A percentile compares a stretch with the other conserved stretches of the same genome.
These are phyloP conservation scores for Pichia heedii DNA, from an alignment of 805 yeast genomes.

Conservation along the genomic window DNA sequence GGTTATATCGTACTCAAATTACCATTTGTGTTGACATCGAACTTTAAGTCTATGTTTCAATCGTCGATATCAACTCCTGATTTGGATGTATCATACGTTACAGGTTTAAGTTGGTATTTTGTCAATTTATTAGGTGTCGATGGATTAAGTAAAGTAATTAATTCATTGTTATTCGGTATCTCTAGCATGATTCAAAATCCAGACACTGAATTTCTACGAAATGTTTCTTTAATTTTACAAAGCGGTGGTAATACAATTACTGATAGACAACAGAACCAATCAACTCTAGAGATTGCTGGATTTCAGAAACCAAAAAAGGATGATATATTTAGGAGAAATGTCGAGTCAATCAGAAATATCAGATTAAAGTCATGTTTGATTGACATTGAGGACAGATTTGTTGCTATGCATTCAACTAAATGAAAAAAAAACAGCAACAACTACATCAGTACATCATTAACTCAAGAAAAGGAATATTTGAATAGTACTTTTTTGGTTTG, in stretches of 20 bases:
- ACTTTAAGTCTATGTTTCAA: constrained; percentile 90
- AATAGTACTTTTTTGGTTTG: too few relatives aligned
- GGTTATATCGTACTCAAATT: constrained; percentile 82
- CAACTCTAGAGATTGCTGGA: constrained; percentile 8
- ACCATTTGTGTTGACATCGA: constrained; percentile 85
- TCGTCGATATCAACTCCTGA: constrained; percentile 77
- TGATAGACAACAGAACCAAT: background rate
- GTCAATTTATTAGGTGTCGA: constrained; percentile 77
- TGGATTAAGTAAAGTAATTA: constrained; percentile 46
- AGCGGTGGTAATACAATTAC: constrained; percentile 6
- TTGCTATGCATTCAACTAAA: background rate
- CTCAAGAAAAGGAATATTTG: too few relatives aligned
- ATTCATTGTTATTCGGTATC: constrained; percentile 50
- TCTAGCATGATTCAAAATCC: constrained; percentile 34
- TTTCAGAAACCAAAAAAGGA: constrained; percentile 45
- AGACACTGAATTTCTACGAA: constrained; percentile 3
- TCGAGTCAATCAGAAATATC: background rate
- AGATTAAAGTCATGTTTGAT: constrained; percentile 34
- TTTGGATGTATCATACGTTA: constrained; percentile 84
- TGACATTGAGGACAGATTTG: constrained; percentile 53
- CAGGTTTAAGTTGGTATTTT: constrained; percentile 93
- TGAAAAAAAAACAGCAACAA: too few relatives aligned
- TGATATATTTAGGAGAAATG: constrained; percentile 56
- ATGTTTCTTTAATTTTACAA: constrained; percentile 1
- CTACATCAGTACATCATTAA: too few relatives aligned